Evolutionary conservation across 176 grass and related monocot species (phyloP).

Genomic region (Triticum dicoccoides): DNA sequence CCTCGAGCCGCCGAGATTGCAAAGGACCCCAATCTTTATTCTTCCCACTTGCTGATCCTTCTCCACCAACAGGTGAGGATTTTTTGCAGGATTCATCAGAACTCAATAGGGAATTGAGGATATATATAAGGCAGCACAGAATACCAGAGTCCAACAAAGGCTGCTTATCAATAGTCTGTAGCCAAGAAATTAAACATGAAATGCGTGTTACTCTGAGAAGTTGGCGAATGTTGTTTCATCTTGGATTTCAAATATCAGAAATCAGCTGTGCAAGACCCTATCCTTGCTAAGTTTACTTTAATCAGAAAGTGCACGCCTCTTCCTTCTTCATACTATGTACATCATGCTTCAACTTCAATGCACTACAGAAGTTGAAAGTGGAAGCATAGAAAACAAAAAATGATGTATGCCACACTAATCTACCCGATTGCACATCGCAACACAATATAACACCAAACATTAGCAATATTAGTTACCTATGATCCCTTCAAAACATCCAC

Average conservation of each 20-base stretch:
- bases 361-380: neutral
- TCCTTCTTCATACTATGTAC: slow-evolving; percentile 9
- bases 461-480: neutral
- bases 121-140: slow-evolving; percentile 94
- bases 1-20: slow-evolving; percentile 77
- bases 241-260: slow-evolving; percentile 19
- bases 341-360: slow-evolving; percentile 10
- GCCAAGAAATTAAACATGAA: slow-evolving; percentile 57
- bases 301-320: slow-evolving; percentile 14
- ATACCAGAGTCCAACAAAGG: slow-evolving; percentile 97
- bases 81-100: slow-evolving; percentile 53
- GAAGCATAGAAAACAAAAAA: slow-evolving; percentile 14
- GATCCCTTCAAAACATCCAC: slow-evolving; percentile 12
- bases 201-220: slow-evolving; percentile 25
- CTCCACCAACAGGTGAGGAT: slow-evolving; percentile 33
- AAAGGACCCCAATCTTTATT: slow-evolving; percentile 48
- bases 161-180: slow-evolving; percentile 84
- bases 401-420: neutral
- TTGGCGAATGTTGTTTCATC: slow-evolving; percentile 12
- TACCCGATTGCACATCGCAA: neutral
- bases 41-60: slow-evolving; percentile 56
- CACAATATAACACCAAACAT: slow-evolving; percentile 7
- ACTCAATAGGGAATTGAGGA: slow-evolving; percentile 88
- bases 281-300: slow-evolving; percentile 16
- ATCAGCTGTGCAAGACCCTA: slow-evolving; percentile 11